Base-by-base conservation (phyloP, 192 early-diverging fungal species). In the Mortierella hygrophila region DNA sequence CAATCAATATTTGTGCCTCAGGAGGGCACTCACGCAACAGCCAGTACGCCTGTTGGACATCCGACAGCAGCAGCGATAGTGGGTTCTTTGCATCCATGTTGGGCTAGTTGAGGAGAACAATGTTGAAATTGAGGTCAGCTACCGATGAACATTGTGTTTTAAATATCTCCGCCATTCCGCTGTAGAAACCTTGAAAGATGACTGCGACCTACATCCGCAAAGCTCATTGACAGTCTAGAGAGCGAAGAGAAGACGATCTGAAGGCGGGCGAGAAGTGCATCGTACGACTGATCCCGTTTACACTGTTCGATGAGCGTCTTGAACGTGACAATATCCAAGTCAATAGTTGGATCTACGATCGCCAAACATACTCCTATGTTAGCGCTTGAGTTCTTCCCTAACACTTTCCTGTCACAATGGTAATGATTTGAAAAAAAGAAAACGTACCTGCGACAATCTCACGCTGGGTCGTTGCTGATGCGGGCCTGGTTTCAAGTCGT, bases 11-110 rank as follows among this genome's bases (percentile, higher is more conserved):
- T n/a, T 85, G 78, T 8, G 78, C 83, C n/a, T 85, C 83, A 9
- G 74, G 78, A 2, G 83, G 83, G 40, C 83, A 80, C 21, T 85
- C 83, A 1, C 83, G 77, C 40, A 85, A 37, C 11, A 85, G 63
- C 83, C 83, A 85, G 37, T 85, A 85, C 0, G 83, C 83, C 49
- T 85, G 83, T 38, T 85, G 83, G 0, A 85, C 83, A 77, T 85
- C 83, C 26, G 83, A 85, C 5, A 85, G 57, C n/a, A 79, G 75
- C 70, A 85, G 69, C 1, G 83, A 85, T 6, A 80, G 52, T 6
- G 78, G 83, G 63, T 80, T 85, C 52, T 85, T 85, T 55, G 83
- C 75, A 40, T 74, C 83, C 74, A 68, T 74, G 1, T 37, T 85
- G 20, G 78, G 83, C 83, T 85, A 85, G 49, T 52, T 13, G 26